Percentiles rank a stretch among this genome's conserved stretches.
Conservation (phyloP, 441 rosid species). For the Arabidopsis lyrata region DNA sequence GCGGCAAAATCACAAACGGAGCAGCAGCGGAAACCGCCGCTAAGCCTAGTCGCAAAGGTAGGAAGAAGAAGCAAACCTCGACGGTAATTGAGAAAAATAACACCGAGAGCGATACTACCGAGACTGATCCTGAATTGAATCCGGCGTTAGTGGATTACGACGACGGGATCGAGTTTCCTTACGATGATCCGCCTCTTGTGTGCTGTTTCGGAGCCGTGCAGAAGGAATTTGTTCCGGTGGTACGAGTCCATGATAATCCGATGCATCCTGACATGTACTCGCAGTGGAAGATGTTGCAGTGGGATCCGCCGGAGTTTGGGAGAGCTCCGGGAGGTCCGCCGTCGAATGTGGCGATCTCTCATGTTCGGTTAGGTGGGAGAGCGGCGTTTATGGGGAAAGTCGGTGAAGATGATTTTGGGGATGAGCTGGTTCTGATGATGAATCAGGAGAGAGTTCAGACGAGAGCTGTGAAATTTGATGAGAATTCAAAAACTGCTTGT, state of each 20-base stretch:
- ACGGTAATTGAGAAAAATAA: constrained; percentile 38
- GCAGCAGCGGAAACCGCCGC: constrained; percentile 58
- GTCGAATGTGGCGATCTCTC: constrained; percentile 71
- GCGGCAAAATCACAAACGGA: constrained; percentile 47
- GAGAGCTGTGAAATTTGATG: constrained; percentile 72
- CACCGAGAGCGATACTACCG: constrained; percentile 33
- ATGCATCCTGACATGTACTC: constrained; percentile 91
- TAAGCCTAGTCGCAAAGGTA: constrained; percentile 68
- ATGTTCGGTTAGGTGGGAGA: constrained; percentile 70
- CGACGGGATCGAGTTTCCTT: constrained; percentile 77
- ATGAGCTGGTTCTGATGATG: constrained; percentile 79
- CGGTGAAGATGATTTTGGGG: constrained; percentile 62
- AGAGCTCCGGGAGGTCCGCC: constrained; percentile 73
- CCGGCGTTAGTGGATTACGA: constrained; percentile 56
- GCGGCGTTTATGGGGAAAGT: constrained; percentile 81
- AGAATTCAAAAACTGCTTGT: constrained; percentile 63
- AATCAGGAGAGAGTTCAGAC: constrained; percentile 89
- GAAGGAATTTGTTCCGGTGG: constrained; percentile 84
- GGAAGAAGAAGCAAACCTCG: constrained; percentile 57
- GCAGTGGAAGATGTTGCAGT: constrained; percentile 91
- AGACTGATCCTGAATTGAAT: constrained; percentile 32
- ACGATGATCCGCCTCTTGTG: constrained; percentile 76
- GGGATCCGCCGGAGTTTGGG: constrained; percentile 84
- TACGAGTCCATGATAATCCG: constrained; percentile 74
- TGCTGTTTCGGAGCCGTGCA: constrained; percentile 90